These are phyloP conservation scores for Cinnamomum chago DNA, from an alignment of 164 flowering plant genomes.

Conservation along the genomic window DNA sequence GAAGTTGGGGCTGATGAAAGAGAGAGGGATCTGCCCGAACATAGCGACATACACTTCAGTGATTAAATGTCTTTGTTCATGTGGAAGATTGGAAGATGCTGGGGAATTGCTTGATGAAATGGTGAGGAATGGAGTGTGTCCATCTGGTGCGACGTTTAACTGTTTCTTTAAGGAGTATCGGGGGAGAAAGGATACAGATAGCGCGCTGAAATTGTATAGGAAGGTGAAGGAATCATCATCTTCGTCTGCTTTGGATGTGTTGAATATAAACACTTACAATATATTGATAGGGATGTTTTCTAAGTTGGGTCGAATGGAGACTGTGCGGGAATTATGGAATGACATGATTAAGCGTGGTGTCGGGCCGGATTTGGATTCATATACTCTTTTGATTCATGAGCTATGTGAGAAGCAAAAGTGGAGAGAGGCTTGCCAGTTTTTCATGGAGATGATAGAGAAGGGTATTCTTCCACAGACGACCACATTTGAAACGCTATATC, in stretches of 20 bases:
- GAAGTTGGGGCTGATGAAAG: conserved; percentile 65
- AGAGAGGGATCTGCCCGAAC: conserved; percentile 64
- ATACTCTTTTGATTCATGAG: conserved; percentile 79
- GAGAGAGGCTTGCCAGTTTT: conserved; percentile 74
- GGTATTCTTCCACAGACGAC: conserved; percentile 87
- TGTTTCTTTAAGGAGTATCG: conserved; percentile 90
- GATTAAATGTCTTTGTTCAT: conserved; percentile 81
- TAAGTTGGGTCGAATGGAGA: conserved; percentile 44
- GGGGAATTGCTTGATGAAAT: conserved; percentile 70
- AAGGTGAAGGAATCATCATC: conserved; percentile 53
- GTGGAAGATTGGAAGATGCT: conserved; percentile 78
- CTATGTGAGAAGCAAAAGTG: conserved; percentile 70
- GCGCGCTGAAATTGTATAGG: conserved; percentile 71
- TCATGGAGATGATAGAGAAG: conserved; percentile 93
- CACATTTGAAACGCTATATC: conserved; percentile 85
- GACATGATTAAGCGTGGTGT: conserved; percentile 58
- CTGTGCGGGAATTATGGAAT: conserved; percentile 67
- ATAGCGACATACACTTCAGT: conserved; percentile 79
- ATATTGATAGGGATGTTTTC: conserved; percentile 66
- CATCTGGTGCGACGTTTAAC: conserved; percentile 71
- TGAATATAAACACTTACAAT: conserved; percentile 60
- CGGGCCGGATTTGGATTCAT: conserved; percentile 92
- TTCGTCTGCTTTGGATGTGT: conserved; percentile 27
- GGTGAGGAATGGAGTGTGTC: conserved; percentile 61
- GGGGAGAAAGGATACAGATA: conserved; percentile 69